Percentiles rank a stretch among this genome's conserved stretches.
These are phyloP conservation scores for Medicago truncatula DNA, from an alignment of 306 rosid species.

Conservation along the genomic window MtrunA17r5.0-ANR NC_053043.1:398001-398500, in stretches of 20 bases:
- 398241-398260: constrained; percentile 53
- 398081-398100: constrained; percentile 50
- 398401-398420: no score
- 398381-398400: no score
- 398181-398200: not conserved
- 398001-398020: no score
- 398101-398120: constrained; percentile 59
- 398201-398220: not conserved
- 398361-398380: no score
- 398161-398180: constrained; percentile 49
- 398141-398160: constrained; percentile 37
- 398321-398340: no score
- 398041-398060: not conserved
- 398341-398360: no score
- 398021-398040: no score
- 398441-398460: no score
- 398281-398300: constrained; percentile 32
- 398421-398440: no score
- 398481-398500: no score
- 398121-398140: constrained; percentile 26
- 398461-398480: no score
- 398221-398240: not conserved
- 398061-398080: not conserved
- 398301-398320: constrained; percentile 34
- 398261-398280: constrained; percentile 43